Conservation (phyloP, 2,329 filamentous ascomycete genomes). For the Pseudocercospora fuligena region DNA sequence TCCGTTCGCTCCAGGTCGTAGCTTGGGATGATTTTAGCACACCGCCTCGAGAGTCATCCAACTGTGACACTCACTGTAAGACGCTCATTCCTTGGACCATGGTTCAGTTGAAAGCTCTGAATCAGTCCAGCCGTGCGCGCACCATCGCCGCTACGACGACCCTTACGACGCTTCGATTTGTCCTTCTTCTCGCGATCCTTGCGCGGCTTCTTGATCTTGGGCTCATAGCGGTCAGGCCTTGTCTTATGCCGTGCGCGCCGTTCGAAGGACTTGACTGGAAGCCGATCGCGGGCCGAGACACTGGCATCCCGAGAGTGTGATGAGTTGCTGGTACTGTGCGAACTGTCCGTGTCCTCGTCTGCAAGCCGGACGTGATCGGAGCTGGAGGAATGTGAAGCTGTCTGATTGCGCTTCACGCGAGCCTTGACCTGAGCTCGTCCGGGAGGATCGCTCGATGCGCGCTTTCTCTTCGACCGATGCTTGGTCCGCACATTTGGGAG, state of each 20-base stretch:
- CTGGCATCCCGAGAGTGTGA: constrained; percentile 9
- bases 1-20: constrained; percentile 47
- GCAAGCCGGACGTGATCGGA: constrained; percentile 19
- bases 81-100: constrained; percentile 48
- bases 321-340: constrained; percentile 13
- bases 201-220: constrained; percentile 42
- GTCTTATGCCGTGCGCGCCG: constrained; percentile 54
- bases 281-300: constrained; percentile 4
- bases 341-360: constrained; percentile 8
- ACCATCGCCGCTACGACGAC: constrained; percentile 44
- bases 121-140: constrained; percentile 45
- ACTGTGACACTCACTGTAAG: constrained; percentile 48
- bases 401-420: neutral
- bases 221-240: constrained; percentile 51
- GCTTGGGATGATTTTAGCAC: constrained; percentile 36
- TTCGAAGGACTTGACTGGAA: constrained; percentile 42
- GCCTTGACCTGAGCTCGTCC: constrained; percentile 17
- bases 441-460: constrained; percentile 42
- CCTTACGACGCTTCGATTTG: constrained; percentile 40
- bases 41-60: neutral
- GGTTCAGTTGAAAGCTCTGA: constrained; percentile 52
- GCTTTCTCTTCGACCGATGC: constrained; percentile 40
- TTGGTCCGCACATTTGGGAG: constrained; percentile 25
- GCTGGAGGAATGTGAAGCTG: constrained; percentile 20
- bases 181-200: constrained; percentile 28